Conservation (phyloP, 2,329 filamentous ascomycete genomes). For the Teratosphaeria pseudoeucalypti region DNA sequence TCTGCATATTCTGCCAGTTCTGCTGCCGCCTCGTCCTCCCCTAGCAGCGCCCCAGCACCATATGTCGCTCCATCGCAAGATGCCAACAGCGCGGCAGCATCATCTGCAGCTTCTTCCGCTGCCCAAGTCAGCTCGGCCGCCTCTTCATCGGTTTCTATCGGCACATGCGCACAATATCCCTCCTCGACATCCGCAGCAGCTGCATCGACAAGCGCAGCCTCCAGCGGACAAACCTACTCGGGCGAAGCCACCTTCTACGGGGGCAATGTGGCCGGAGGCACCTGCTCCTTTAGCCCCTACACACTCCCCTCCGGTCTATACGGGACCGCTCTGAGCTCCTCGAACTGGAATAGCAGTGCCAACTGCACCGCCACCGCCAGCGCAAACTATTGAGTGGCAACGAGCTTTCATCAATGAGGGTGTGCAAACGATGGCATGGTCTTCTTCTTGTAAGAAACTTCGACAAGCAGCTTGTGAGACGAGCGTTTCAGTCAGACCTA, state of each 20-base stretch:
- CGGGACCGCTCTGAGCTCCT: slow-evolving; percentile 52
- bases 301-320: slow-evolving; percentile 48
- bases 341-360: slow-evolving; percentile 45
- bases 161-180: not conserved
- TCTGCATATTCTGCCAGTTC: not conserved
- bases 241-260: slow-evolving; percentile 18
- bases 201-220: not conserved
- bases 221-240: slow-evolving; percentile 3
- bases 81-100: not conserved
- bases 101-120: not conserved
- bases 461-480: not conserved
- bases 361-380: slow-evolving; percentile 34
- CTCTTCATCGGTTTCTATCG: not conserved
- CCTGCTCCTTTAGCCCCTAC: slow-evolving; percentile 55
- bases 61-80: not conserved
- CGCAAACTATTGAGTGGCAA: slow-evolving; percentile 10
- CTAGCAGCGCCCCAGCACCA: not conserved
- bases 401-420: not conserved
- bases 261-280: slow-evolving; percentile 42
- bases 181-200: not conserved
- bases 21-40: not conserved
- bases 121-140: not conserved
- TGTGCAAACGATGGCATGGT: not conserved
- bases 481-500: not conserved
- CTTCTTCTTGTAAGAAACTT: not conserved